Conservation (phyloP, 768 basidiomycete genomes). For the Coprinellus micaceus region DNA sequence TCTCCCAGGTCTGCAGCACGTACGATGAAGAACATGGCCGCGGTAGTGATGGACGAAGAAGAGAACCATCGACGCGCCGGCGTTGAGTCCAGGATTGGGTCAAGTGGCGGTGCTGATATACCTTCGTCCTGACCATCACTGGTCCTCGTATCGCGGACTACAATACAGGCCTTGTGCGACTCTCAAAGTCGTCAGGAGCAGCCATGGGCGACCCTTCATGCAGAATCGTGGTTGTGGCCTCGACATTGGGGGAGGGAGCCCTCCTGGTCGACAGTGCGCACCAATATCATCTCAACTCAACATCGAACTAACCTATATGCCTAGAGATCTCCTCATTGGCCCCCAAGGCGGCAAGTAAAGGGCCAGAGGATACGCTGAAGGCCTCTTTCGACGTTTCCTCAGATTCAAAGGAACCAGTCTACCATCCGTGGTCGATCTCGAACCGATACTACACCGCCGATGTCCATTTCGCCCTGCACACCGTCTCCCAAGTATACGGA, state of each 20-base stretch:
- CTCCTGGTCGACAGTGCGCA: constrained; percentile 6
- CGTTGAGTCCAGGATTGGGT: no score
- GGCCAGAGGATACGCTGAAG: neutral
- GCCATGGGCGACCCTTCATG: constrained; percentile 8
- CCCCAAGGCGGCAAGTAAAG: neutral
- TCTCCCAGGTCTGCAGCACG: constrained; percentile 26
- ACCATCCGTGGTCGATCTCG: constrained; percentile 62
- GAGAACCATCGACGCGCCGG: no score
- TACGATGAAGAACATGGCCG: constrained; percentile 70
- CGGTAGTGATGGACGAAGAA: neutral
- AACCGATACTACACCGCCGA: constrained; percentile 82
- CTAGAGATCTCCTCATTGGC: neutral
- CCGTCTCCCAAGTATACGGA: constrained; percentile 40
- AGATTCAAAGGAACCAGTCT: neutral
- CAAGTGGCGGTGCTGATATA: no score
- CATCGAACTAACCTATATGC: neutral
- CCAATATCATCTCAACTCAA: neutral
- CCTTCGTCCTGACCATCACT: no score
- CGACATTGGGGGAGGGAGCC: constrained; percentile 1
- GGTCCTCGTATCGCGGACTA: no score
- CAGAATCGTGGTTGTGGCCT: constrained; percentile 9
- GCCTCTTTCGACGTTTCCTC: no score
- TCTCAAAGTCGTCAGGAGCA: no score
- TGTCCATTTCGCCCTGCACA: constrained; percentile 61
- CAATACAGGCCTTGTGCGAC: no score